Percentiles rank a stretch among this genome's conserved stretches.
These are phyloP conservation scores for Astrephomene gubernaculifera DNA, from an alignment of 139 green algal genomes.

Conservation along the genomic window DNA sequence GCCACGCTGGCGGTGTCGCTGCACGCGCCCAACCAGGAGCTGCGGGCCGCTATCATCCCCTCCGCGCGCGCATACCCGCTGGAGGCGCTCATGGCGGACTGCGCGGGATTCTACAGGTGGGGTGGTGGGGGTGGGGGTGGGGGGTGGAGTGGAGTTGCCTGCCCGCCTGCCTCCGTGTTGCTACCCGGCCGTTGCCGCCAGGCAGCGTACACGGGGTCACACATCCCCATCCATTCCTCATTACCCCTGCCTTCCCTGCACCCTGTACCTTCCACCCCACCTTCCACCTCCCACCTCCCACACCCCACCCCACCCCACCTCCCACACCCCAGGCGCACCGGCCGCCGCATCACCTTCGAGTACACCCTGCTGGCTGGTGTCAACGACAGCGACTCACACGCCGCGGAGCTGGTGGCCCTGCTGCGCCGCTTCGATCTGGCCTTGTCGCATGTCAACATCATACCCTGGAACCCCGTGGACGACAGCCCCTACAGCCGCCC, in stretches of 20 bases:
- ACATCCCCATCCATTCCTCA: no score
- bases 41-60: constrained; percentile 63
- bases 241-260: not conserved
- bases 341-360: constrained; percentile 95
- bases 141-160: not conserved
- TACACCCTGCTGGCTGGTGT: constrained; percentile 93
- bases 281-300: not conserved
- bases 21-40: constrained; percentile 86
- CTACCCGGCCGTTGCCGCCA: no score
- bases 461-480: constrained; percentile 96
- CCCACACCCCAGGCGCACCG: constrained; percentile 64
- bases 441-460: constrained; percentile 87
- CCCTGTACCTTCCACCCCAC: not conserved
- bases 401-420: constrained; percentile 80
- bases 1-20: constrained; percentile 87
- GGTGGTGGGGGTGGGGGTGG: not conserved
- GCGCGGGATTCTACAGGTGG: constrained; percentile 71
- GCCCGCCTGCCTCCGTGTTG: no score
- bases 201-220: no score
- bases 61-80: constrained; percentile 89
- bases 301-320: not conserved
- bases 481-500: constrained; percentile 87
- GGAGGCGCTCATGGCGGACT: constrained; percentile 71
- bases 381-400: constrained; percentile 81
- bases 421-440: constrained; percentile 77